These are phyloP conservation scores for Neopestalotiopsis clavispora DNA, from an alignment of 2,329 filamentous ascomycete species.

Conservation along the genomic window DNA sequence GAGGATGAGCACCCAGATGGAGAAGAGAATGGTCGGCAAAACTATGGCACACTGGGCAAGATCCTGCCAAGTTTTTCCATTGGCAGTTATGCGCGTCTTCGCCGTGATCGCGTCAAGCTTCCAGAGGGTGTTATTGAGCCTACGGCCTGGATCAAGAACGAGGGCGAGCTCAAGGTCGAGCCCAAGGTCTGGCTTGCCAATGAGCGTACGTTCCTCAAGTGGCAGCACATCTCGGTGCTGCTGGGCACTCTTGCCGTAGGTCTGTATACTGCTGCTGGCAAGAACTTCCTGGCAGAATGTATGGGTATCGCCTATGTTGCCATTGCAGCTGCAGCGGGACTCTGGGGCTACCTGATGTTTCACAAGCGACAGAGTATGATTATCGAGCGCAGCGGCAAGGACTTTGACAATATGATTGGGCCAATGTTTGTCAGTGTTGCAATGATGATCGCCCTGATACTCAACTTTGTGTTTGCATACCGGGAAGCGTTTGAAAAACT, in stretches of 20 bases:
- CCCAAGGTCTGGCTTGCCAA: slow-evolving; percentile 99
- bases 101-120: slow-evolving; percentile 59
- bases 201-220: slow-evolving; percentile 97
- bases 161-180: slow-evolving; percentile 89
- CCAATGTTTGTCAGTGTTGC: slow-evolving; percentile 83
- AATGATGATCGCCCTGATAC: slow-evolving; percentile 75
- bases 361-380: slow-evolving; percentile 80
- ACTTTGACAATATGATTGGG: slow-evolving; percentile 89
- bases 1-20: slow-evolving; percentile 31
- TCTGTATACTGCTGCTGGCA: slow-evolving; percentile 85
- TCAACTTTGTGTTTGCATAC: slow-evolving; percentile 86
- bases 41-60: slow-evolving; percentile 56
- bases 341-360: slow-evolving; percentile 89
- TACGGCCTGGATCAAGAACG: slow-evolving; percentile 89
- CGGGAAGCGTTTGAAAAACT: slow-evolving; percentile 14
- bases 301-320: slow-evolving; percentile 84
- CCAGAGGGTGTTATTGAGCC: slow-evolving; percentile 91
- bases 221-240: slow-evolving; percentile 93
- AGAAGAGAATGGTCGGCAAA: slow-evolving; percentile 38
- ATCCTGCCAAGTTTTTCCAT: slow-evolving; percentile 84
- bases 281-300: slow-evolving; percentile 74
- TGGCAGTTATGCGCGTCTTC: slow-evolving; percentile 72
- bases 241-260: slow-evolving; percentile 83
- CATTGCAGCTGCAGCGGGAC: slow-evolving; percentile 81
- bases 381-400: slow-evolving; percentile 81